phyloP scores from a whole-genome alignment of 768 basidiomycete species.

The Trametes cinnabarina region DNA sequence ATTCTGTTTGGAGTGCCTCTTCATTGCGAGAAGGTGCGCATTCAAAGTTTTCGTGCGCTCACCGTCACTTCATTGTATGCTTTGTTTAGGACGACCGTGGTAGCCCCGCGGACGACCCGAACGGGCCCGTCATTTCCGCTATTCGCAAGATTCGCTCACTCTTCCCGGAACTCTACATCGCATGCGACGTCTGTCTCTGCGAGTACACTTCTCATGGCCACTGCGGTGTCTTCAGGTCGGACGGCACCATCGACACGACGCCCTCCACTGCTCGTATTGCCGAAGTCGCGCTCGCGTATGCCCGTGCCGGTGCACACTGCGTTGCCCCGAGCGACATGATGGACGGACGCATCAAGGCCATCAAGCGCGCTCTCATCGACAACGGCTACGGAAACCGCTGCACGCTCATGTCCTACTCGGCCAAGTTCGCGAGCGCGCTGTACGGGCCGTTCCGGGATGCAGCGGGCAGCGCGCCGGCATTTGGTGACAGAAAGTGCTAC shows the following conservation, averaged over 20 bases:
- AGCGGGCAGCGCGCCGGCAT: conserved; percentile 93
- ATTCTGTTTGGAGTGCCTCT: conserved; percentile 94
- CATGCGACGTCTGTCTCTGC: conserved; percentile 97
- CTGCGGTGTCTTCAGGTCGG: conserved; percentile 76
- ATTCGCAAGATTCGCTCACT: conserved; percentile 71
- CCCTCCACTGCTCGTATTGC: conserved; percentile 88
- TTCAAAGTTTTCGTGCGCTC: too few species aligned
- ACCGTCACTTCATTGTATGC: neutral
- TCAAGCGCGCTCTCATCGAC: conserved; percentile 84
- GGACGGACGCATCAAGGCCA: conserved; percentile 90
- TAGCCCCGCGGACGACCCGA: conserved; percentile 83
- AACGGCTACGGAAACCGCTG: conserved; percentile 83
- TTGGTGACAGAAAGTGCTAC: conserved; percentile 97
- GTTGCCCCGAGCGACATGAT: conserved; percentile 99
- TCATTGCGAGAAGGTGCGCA: conserved; percentile 66
- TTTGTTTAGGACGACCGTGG: conserved; percentile 68
- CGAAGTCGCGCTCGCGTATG: conserved; percentile 89
- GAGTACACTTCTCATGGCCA: conserved; percentile 99
- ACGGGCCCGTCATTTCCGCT: conserved; percentile 93
- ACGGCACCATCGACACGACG: conserved; percentile 74
- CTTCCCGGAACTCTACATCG: conserved; percentile 86
- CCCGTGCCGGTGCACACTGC: conserved; percentile 93
- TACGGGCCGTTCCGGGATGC: conserved; percentile 99
- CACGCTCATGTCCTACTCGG: conserved; percentile 94
- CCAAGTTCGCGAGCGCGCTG: conserved; percentile 92